Conservation (phyloP, 768 basidiomycete genomes). For the Lactarius tabidus region DNA sequence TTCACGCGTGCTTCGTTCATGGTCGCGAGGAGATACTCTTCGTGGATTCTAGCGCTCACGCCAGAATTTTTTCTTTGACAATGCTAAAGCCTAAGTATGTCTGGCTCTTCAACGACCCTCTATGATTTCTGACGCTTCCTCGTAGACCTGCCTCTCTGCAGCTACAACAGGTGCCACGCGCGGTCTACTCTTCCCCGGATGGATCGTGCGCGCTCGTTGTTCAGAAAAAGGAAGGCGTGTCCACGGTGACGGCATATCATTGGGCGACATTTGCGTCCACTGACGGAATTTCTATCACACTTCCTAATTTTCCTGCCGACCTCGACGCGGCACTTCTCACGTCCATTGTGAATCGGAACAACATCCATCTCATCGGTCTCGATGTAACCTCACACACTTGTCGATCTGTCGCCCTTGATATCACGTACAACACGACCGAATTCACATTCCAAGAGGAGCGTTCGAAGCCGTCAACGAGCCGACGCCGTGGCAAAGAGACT, state of each 20-base stretch:
- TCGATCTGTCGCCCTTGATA: slow-evolving; percentile 45
- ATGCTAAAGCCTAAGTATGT: slow-evolving; percentile 52
- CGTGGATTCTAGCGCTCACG: slow-evolving; percentile 42
- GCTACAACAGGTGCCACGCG: slow-evolving; percentile 35
- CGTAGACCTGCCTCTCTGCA: slow-evolving; percentile 44
- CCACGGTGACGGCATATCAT: slow-evolving; percentile 43
- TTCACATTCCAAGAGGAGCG: slow-evolving; percentile 51
- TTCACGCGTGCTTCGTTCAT: slow-evolving; percentile 42
- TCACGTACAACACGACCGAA: slow-evolving; percentile 53
- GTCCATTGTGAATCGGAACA: slow-evolving; percentile 41
- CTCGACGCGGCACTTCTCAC: slow-evolving; percentile 36
- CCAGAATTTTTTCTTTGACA: slow-evolving; percentile 50
- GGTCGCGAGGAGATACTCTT: slow-evolving; percentile 53
- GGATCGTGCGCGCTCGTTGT: slow-evolving; percentile 47
- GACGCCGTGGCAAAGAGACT: slow-evolving; percentile 25
- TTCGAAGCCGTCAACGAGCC: slow-evolving; percentile 22
- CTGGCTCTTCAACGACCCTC: background rate
- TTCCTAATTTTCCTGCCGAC: slow-evolving; percentile 30
- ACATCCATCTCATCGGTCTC: slow-evolving; percentile 43
- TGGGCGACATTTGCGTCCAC: slow-evolving; percentile 54
- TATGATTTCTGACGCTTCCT: background rate
- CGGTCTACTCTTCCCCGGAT: slow-evolving; percentile 47
- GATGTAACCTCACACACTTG: slow-evolving; percentile 35
- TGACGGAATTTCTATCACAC: slow-evolving; percentile 39
- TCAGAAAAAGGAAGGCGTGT: slow-evolving; percentile 20